Conservation (phyloP, 2,329 filamentous ascomycete species). For the Trichoderma polysporum region DNA sequence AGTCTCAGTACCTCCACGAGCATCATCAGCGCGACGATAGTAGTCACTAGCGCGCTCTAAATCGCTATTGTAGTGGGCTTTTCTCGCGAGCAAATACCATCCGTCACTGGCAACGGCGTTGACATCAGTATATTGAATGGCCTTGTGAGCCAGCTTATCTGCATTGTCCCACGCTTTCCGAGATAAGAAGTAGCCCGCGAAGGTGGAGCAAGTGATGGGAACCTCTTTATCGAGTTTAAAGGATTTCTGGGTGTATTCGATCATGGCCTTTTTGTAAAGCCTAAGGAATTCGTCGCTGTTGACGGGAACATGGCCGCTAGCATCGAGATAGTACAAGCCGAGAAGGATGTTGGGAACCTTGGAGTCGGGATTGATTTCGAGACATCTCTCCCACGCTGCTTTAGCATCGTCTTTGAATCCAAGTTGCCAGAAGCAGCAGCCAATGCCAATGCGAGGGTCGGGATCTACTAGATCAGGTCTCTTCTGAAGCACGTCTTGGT, state of each 20-base stretch:
- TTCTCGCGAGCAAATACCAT: conserved; percentile 91
- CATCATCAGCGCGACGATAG: conserved; percentile 87
- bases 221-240: conserved; percentile 92
- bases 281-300: conserved; percentile 81
- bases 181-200: conserved; percentile 85
- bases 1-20: conserved; percentile 84
- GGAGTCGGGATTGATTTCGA: conserved; percentile 78
- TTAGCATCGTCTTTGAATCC: conserved; percentile 93
- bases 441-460: conserved; percentile 93
- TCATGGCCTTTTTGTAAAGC: conserved; percentile 92
- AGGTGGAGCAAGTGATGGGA: conserved; percentile 85
- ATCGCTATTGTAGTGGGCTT: conserved; percentile 82
- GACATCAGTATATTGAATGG: conserved; percentile 93
- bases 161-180: conserved; percentile 78
- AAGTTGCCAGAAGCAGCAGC: conserved; percentile 95
- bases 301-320: conserved; percentile 77
- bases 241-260: conserved; percentile 86
- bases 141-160: conserved; percentile 83
- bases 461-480: conserved; percentile 88
- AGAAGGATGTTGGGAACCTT: conserved; percentile 90
- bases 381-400: conserved; percentile 80
- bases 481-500: conserved; percentile 82
- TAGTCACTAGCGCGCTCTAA: conserved; percentile 75
- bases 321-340: conserved; percentile 84
- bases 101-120: conserved; percentile 96